A percentile compares a stretch with the other conserved stretches of the same genome.
Evolutionary conservation across 2,329 filamentous ascomycete genomes (phyloP).

Genomic region (Monosporascus sp.): DNA sequence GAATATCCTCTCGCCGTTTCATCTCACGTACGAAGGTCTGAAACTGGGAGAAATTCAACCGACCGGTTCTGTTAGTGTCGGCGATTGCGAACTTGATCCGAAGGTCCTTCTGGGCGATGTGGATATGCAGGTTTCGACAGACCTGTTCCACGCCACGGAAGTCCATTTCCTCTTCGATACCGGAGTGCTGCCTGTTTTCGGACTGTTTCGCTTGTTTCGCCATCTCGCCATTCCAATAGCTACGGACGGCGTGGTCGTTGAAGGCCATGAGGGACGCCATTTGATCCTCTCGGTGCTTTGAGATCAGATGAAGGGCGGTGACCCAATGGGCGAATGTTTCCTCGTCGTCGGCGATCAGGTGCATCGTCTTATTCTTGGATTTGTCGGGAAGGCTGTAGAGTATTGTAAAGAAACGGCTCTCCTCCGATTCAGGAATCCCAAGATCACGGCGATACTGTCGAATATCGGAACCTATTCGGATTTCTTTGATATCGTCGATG

Average conservation of each 20-base stretch:
- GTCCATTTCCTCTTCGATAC: conserved; percentile 67
- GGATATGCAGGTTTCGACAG: conserved; percentile 87
- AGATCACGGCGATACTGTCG: conserved; percentile 87
- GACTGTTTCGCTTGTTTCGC: conserved; percentile 64
- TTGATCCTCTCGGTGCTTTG: conserved; percentile 79
- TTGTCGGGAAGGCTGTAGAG: conserved; percentile 77
- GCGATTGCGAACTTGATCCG: conserved; percentile 69
- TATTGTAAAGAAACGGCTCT: conserved; percentile 81
- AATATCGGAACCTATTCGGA: conserved; percentile 77
- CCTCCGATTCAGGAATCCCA: conserved; percentile 60
- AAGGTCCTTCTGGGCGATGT: conserved; percentile 73
- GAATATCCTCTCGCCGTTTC: conserved; percentile 79
- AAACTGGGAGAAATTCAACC: conserved; percentile 76
- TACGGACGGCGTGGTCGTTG: conserved; percentile 72
- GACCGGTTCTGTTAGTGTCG: conserved; percentile 58
- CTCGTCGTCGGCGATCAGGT: conserved; percentile 74
- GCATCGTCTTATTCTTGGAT: conserved; percentile 79
- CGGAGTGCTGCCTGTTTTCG: conserved; percentile 42
- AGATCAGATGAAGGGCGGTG: conserved; percentile 75
- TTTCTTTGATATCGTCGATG: conserved; percentile 91
- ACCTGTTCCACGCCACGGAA: conserved; percentile 75
- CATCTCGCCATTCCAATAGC: conserved; percentile 87
- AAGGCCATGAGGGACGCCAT: conserved; percentile 88
- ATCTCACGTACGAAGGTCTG: conserved; percentile 76
- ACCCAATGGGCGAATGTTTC: conserved; percentile 76